Evolutionary conservation across 2,329 filamentous ascomycete species (phyloP), one percentile per base, ranked within the genome.

Genomic region (Phyllosticta capitalensis): DNA sequence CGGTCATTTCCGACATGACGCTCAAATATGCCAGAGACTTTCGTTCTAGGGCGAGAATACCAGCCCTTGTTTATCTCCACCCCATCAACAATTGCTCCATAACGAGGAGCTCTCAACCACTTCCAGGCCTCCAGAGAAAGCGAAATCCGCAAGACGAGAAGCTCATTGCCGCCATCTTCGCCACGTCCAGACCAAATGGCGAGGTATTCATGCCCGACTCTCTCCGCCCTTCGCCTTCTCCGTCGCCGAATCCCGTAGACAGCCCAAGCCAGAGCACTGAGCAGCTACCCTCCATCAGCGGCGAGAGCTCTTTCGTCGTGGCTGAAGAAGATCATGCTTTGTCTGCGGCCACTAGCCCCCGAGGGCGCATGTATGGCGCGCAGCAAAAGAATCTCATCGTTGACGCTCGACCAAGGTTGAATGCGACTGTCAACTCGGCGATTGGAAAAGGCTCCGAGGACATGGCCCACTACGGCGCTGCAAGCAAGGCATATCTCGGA

Each of bases 41-140:
- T 74, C 88, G 94, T 56, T 97, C 94, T 0, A 84, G 92, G 61
- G 85, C 87, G 63, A 86, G 94, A 62, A 92, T 99, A 72, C 94
- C 94, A 1, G 88, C 86, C 3, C 77, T 99, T 48, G 91, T 91
- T 21, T 99, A 99, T 72, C 83, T 96, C n/a, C 94, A 99, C 72
- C 90, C 90, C 0, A 81, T 96, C 67, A 99, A 97, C 71, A 96
- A 95, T 71, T 97, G 94, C 73, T 94, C 92, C 22, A 96, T 99
- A 64, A 96, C 92, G 1, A 83, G 94, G 69, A 95, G 91, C 69
- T 95, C 92, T 3, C 94, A 99, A 71, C 94, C 94, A 0, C 79
- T 92, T 60, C 88, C 92, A 1, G 94, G 94, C 14, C 83, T 97
- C 22, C 84, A 88, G 54, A 85, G 89, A 63, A 94, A 95, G 68